Evolutionary conservation across 169 alveolate genomes (phyloP).

Genomic region (Eimeria falciformis): DNA sequence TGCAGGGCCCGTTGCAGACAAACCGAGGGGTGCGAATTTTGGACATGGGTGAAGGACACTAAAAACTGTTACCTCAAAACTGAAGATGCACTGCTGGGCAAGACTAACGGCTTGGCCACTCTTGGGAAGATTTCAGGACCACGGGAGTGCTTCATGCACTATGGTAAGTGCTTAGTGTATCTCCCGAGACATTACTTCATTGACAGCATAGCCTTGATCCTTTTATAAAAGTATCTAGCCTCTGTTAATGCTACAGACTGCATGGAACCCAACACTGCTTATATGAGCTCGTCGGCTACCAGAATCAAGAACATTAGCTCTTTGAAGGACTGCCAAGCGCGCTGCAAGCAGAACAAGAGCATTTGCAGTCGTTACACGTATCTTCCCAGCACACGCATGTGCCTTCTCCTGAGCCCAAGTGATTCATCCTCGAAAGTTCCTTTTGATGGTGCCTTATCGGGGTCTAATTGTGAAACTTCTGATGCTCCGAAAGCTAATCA

Average conservation of each 20-base stretch:
- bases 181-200: no score
- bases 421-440: not conserved
- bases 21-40: slow-evolving; percentile 9
- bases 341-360: not conserved
- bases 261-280: not conserved
- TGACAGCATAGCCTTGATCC: no score
- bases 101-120: not conserved
- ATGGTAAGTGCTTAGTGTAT: not conserved
- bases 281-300: not conserved
- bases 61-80: slow-evolving; percentile 60
- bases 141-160: not conserved
- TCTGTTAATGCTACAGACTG: not conserved
- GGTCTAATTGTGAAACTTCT: not conserved
- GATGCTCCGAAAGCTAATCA: not conserved
- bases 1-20: slow-evolving; percentile 37
- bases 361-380: not conserved
- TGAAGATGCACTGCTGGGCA: slow-evolving; percentile 23
- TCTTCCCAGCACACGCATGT: not conserved
- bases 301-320: not conserved
- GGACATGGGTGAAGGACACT: slow-evolving; percentile 47
- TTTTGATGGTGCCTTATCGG: not conserved
- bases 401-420: not conserved
- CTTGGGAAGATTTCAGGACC: slow-evolving; percentile 57
- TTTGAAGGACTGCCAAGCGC: not conserved
- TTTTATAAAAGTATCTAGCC: no score